Percentiles rank a stretch among this genome's conserved stretches.
Conservation (phyloP, 192 early-diverging fungal genomes). For the Endogone sp. region DNA sequence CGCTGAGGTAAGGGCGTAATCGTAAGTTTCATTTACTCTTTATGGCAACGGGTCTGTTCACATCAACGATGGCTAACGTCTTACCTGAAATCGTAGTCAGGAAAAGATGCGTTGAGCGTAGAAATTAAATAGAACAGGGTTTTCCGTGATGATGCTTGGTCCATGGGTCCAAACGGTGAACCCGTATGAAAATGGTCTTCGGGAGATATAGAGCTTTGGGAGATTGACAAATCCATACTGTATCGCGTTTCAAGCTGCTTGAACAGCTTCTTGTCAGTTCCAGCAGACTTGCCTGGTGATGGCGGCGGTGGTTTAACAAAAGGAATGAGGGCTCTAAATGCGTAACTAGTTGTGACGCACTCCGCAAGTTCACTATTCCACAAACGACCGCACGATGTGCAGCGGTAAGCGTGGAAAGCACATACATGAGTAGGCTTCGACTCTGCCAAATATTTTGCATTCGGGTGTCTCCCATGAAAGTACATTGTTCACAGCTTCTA, state of each 20-base stretch:
- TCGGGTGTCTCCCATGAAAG: conserved; percentile 86
- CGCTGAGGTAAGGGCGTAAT: conserved; percentile 34
- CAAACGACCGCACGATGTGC: neutral
- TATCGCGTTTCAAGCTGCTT: conserved; percentile 85
- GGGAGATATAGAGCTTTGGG: conserved; percentile 49
- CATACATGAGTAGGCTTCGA: conserved; percentile 96
- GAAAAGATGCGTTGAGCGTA: conserved; percentile 93
- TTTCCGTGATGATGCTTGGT: conserved; percentile 78
- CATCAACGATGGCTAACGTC: conserved; percentile 39
- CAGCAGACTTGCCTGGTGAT: conserved; percentile 83
- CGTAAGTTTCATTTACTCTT: conserved; percentile 10
- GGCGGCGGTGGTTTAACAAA: neutral
- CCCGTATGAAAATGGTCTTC: conserved; percentile 63
- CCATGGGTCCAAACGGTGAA: conserved; percentile 87
- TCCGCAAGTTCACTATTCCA: neutral
- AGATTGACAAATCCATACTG: conserved; percentile 56
- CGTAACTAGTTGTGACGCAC: neutral
- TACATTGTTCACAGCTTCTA: conserved; percentile 83
- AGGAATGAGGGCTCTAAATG: neutral
- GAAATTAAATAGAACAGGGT: conserved; percentile 93
- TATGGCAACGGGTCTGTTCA: neutral
- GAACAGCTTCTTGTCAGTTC: conserved; percentile 89
- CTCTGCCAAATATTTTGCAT: conserved; percentile 72
- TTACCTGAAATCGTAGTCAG: conserved; percentile 86
- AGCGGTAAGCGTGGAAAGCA: conserved; percentile 7